phyloP scores from a whole-genome alignment of 2,329 filamentous ascomycete genomes.

The Apiospora pterosperma region DNA sequence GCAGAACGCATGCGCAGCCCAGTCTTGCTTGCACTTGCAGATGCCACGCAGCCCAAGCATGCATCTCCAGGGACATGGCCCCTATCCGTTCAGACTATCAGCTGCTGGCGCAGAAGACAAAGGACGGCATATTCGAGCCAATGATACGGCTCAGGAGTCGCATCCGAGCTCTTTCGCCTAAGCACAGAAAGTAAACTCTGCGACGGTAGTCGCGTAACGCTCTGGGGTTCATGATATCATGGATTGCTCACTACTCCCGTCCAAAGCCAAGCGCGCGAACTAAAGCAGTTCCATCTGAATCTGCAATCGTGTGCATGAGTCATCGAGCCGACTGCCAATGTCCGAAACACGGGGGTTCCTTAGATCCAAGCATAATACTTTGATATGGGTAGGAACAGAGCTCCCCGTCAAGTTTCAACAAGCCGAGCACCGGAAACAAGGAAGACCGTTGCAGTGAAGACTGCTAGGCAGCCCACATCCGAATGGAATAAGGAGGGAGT shows the following conservation, averaged over 20 bases:
- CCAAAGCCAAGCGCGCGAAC: neutral
- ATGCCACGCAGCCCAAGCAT: neutral
- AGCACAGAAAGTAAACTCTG: neutral
- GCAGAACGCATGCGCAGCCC: neutral
- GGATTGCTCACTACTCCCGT: neutral
- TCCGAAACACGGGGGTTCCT: neutral
- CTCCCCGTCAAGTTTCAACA: neutral
- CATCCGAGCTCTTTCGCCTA: neutral
- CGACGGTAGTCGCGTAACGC: neutral
- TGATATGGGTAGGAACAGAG: neutral
- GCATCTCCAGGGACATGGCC: neutral
- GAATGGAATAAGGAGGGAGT: neutral
- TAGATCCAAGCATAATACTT: too few species aligned
- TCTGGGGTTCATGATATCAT: neutral
- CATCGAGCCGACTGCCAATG: neutral
- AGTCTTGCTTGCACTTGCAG: neutral
- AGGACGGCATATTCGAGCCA: neutral
- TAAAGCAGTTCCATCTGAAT: neutral
- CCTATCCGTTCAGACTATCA: neutral
- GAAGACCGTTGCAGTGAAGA: neutral
- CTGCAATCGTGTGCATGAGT: neutral
- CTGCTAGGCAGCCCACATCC: neutral
- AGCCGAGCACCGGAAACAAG: neutral
- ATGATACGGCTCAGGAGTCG: neutral
- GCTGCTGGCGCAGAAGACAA: neutral